Evolutionary conservation across 495 filamentous ascomycete species (phyloP), one percentile per base, ranked within the genome.

Genomic region (Darksidea phi): DNA sequence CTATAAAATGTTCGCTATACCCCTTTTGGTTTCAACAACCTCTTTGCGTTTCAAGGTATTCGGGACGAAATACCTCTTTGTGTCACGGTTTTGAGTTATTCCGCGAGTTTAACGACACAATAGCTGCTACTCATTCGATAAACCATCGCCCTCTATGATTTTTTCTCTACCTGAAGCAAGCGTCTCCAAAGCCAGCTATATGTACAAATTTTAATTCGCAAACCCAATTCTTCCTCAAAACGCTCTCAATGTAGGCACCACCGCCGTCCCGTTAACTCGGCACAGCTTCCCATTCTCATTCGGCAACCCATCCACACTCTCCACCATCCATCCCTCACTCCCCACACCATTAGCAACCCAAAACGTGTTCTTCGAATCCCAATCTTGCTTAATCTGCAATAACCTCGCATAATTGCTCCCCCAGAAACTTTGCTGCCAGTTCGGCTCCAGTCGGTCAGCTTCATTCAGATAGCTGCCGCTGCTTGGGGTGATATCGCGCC

Each of bases 381-480:
- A 28, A 5, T 66, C 52, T 20, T 61, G 38, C 52, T 66, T 66
- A 21, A 66, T 61, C 8, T 24, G 10, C 37, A 61, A 41, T 43
- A 66, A 42, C 28, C 42, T 42, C 10, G 46, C 37, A 34, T 66
- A 66, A 18, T 66, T 66, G 17, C 53, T 47, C 1, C 63, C 63
- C 57, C 57, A 66, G 46, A 66, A 66, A 23, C 47, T 54, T 26
- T 61, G 49, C 46, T 66, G 63, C 63, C 63, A 66, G 34, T 57
- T 61, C 26, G 63, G 63, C 21, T 66, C 63, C 10, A 66, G 32
- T 17, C 56, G 49, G 50, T 66, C 63, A 17, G 57, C 66, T 36
- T 70, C 67, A 45, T 67, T 67, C 0, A 70, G 26, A 45, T 70
- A 70, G 0, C 53, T 37, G 2, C 67, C 67, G 1, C 26, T 43